A percentile compares a stretch with the other conserved stretches of the same genome.
These are phyloP conservation scores for Hymenoscyphus fraxineus DNA, from an alignment of 2,329 filamentous ascomycete genomes.

Conservation along the genomic window DNA sequence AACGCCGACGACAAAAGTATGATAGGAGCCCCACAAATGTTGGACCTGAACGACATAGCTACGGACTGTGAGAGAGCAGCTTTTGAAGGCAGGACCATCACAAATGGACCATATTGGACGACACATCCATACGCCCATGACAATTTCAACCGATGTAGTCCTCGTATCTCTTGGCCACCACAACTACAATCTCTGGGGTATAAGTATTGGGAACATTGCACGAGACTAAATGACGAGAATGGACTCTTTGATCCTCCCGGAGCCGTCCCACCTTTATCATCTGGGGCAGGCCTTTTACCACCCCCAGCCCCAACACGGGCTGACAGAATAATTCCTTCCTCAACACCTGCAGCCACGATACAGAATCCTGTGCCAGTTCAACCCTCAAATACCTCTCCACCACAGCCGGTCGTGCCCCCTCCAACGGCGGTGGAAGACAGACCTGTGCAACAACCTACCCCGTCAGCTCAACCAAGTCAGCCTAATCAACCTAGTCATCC, in stretches of 20 bases:
- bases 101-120: background rate
- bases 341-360: conserved; percentile 19
- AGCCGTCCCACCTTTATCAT: conserved; percentile 35
- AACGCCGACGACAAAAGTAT: background rate
- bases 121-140: conserved; percentile 3
- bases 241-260: conserved; percentile 41
- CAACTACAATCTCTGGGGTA: conserved; percentile 20
- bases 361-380: conserved; percentile 19
- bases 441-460: conserved; percentile 3
- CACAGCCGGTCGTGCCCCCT: background rate
- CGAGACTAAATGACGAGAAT: conserved; percentile 36
- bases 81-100: background rate
- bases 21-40: background rate
- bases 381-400: conserved; percentile 10
- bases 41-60: conserved; percentile 3
- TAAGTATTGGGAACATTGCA: conserved; percentile 36
- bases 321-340: background rate
- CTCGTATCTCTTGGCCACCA: conserved; percentile 20
- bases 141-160: conserved; percentile 21
- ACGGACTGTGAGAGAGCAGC: background rate
- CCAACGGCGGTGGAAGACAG: conserved; percentile 2
- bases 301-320: background rate
- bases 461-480: background rate
- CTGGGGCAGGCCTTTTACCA: conserved; percentile 3
- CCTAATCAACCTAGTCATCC: background rate